Percentiles rank a stretch among this genome's conserved stretches.
Conservation (phyloP, 1,284 basidiomycete genomes). For the Rhodotorula sp. region DNA sequence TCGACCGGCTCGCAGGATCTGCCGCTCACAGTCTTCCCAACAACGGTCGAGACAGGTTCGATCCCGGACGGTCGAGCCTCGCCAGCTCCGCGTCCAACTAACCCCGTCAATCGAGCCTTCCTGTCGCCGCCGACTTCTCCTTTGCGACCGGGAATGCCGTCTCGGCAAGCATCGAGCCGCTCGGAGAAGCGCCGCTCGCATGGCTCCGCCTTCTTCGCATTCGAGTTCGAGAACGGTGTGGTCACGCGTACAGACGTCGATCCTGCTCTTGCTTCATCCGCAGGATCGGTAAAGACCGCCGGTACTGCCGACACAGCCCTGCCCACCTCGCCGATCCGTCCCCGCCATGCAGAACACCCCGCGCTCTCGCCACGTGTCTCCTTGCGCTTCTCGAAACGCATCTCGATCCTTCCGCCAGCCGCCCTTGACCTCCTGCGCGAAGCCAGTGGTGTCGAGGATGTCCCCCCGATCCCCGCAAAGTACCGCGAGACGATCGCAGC, state of each 20-base stretch:
- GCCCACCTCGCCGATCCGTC: conserved; percentile 22
- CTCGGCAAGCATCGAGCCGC: background rate
- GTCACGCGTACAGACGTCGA: conserved; percentile 28
- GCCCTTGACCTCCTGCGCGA: conserved; percentile 46
- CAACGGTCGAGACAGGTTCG: conserved; percentile 21
- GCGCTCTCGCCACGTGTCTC: conserved; percentile 44
- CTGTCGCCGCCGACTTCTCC: background rate
- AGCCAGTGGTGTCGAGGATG: conserved; percentile 27
- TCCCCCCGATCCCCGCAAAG: conserved; percentile 43
- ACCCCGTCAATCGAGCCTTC: background rate
- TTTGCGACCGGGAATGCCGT: background rate
- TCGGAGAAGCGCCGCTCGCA: conserved; percentile 13
- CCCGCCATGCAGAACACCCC: conserved; percentile 6
- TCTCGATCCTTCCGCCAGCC: conserved; percentile 45
- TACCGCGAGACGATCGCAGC: conserved; percentile 18
- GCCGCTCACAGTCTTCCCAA: conserved; percentile 9
- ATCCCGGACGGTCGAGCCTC: background rate
- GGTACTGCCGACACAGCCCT: conserved; percentile 5
- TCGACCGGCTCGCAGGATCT: background rate
- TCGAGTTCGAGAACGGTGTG: conserved; percentile 39
- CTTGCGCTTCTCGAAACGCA: conserved; percentile 46
- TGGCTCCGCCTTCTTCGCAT: conserved; percentile 37
- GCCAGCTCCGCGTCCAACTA: background rate
- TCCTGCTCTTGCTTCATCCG: conserved; percentile 14
- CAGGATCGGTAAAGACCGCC: background rate